phyloP scores from a whole-genome alignment of 352 stramenopile species.

The Blastocystis sp. region DNA sequence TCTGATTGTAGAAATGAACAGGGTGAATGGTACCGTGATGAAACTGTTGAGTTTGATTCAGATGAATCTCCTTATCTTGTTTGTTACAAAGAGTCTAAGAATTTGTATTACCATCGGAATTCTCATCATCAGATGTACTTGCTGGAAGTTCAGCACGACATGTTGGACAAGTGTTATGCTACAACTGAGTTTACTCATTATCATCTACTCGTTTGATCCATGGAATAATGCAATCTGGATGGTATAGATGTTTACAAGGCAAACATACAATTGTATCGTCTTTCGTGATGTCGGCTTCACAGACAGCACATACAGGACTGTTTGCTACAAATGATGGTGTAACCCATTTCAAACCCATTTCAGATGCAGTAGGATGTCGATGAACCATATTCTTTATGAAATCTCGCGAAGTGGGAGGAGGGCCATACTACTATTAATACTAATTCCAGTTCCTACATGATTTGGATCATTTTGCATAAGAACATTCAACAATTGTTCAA shows the following conservation, averaged over 20 bases:
- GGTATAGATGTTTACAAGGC: slow-evolving; percentile 44
- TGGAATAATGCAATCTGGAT: slow-evolving; percentile 56
- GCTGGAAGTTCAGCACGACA: slow-evolving; percentile 10
- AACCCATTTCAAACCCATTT: not conserved
- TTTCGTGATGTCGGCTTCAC: slow-evolving; percentile 33
- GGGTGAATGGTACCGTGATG: slow-evolving; percentile 20
- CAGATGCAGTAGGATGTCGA: slow-evolving; percentile 13
- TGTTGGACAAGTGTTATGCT: slow-evolving; percentile 57
- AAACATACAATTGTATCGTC: slow-evolving; percentile 49
- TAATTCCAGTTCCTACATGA: not conserved
- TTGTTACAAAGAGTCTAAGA: slow-evolving; percentile 11
- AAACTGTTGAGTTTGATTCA: slow-evolving; percentile 48
- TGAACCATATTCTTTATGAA: slow-evolving; percentile 42
- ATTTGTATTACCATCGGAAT: not conserved
- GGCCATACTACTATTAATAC: not conserved
- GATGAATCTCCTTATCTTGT: not conserved
- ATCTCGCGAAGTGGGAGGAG: slow-evolving; percentile 10
- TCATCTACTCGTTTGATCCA: slow-evolving; percentile 31
- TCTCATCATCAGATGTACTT: not conserved
- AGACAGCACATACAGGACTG: slow-evolving; percentile 1
- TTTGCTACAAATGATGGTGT: not conserved
- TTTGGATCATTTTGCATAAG: slow-evolving; percentile 37
- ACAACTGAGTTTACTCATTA: not conserved
- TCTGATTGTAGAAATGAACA: slow-evolving; percentile 12
- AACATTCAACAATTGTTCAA: not conserved